Base-by-base conservation (phyloP, 2,329 filamentous ascomycete species). In the Niveomyces coronatus region DNA sequence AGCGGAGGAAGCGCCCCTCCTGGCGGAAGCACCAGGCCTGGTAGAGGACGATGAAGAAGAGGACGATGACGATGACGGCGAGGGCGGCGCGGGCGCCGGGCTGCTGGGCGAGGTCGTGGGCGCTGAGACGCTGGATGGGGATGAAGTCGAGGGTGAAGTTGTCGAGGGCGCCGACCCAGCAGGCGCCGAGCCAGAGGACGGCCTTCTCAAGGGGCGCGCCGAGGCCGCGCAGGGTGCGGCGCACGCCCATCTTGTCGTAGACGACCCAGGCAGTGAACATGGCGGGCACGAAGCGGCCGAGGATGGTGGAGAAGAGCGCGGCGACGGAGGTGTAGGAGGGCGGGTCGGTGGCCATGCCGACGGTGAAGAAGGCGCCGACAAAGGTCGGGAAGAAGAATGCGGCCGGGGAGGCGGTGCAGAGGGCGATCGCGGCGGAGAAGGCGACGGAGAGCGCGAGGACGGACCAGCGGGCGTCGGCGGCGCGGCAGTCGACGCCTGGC, bases 81-180 rank as follows among this genome's bases (percentile, higher is more conserved):
- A 98, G 64, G 0, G 91, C 89, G 2, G 84, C 72, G 40, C 85
- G 80, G 1, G 89, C 91, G 7, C 91, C 91, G 0, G 91, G 89
- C 53, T 98, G 87, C 49, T 87, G 81, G 33, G 82, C 65, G 30
- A 98, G 76, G 53, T 98, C 91, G 55, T 93, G 86, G 0, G 81
- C 78, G 8, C 85, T 96, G n/a, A 98, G 70, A 3, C 91, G 81
- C 57, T 87, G 78, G 47, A 98, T 91, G 0, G 91, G 91, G 44
- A 98, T 95, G 61, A 85, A 82, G 50, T 86, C 83, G 52, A 98
- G 85, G 0, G 91, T 96, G 60, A 95, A 93, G 61, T 96, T 96
- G 53, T 89, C 89, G 47, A 98, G 63, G 1, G 85, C 81, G 13
- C 88, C 91, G 27, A 95, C 76, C 82, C 93, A 98, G 53, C 83